phyloP scores from a whole-genome alignment of 371 early-diverging fungal species.

The Mucor saturninus region DNA sequence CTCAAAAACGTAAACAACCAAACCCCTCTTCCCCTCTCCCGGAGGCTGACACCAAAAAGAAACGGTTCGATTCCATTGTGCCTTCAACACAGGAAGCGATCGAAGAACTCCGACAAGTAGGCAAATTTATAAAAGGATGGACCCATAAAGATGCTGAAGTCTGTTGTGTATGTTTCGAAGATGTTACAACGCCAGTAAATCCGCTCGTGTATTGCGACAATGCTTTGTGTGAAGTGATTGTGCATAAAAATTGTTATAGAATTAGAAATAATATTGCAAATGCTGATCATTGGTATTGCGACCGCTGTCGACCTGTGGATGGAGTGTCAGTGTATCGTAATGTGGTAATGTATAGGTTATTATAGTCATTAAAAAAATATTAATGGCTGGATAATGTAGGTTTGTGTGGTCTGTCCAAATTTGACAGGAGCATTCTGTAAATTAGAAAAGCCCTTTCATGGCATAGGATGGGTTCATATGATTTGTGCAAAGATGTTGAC shows the following conservation, averaged over 20 bases:
- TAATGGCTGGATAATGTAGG: not conserved
- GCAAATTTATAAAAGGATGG: constrained; percentile 3
- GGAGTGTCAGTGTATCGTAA: constrained; percentile 25
- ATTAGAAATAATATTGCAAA: constrained; percentile 21
- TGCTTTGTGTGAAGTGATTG: constrained; percentile 52
- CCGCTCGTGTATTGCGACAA: constrained; percentile 57
- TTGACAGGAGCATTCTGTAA: constrained; percentile 55
- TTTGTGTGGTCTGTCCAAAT: constrained; percentile 56
- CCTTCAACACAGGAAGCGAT: not conserved
- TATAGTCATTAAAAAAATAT: constrained; percentile 28
- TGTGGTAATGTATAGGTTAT: constrained; percentile 8
- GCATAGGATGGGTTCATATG: constrained; percentile 47
- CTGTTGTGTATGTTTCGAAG: constrained; percentile 56
- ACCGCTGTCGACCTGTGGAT: constrained; percentile 38
- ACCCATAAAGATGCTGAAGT: constrained; percentile 39
- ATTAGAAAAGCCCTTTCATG: constrained; percentile 35
- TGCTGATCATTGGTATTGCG: constrained; percentile 25
- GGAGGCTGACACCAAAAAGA: not conserved
- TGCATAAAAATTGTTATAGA: constrained; percentile 55
- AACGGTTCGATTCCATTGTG: not conserved
- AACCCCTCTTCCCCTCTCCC: not conserved
- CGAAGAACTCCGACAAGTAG: not conserved
- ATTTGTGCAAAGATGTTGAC: constrained; percentile 42
- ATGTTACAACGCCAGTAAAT: constrained; percentile 37
- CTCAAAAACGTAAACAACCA: not conserved